A percentile compares a stretch with the other conserved stretches of the same genome.
Evolutionary conservation across 371 early-diverging fungal species (phyloP).

Genomic region (Blastocladiella emersonii): DNA sequence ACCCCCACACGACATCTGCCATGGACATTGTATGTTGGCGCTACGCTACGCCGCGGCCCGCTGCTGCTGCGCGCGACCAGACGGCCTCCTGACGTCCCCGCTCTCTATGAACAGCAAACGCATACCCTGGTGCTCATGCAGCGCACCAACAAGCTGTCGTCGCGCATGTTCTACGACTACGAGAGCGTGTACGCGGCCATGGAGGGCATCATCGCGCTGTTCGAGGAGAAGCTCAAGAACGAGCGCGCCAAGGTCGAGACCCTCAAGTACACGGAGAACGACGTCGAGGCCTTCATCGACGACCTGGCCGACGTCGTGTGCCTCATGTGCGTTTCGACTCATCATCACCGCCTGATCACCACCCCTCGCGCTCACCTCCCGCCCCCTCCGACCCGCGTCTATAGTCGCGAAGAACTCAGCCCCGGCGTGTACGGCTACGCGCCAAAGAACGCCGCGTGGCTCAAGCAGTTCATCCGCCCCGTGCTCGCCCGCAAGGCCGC

Average conservation of each 20-base stretch:
- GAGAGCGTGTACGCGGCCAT: background rate
- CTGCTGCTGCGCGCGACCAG: no score
- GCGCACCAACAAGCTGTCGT: background rate
- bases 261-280: background rate
- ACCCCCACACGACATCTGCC: no score
- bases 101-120: background rate
- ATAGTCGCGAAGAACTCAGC: background rate
- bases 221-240: background rate
- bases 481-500: background rate
- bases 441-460: background rate
- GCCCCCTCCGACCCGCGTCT: no score
- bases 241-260: background rate
- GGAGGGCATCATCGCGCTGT: background rate
- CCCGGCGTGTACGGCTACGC: background rate
- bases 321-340: background rate
- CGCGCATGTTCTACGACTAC: background rate
- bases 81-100: no score
- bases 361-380: no score
- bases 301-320: background rate
- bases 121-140: background rate
- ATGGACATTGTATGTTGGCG: no score
- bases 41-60: no score
- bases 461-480: background rate
- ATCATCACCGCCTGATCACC: no score
- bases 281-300: background rate